Conservation (phyloP, 2,329 filamentous ascomycete species). For the Penicillium sp. region DNA sequence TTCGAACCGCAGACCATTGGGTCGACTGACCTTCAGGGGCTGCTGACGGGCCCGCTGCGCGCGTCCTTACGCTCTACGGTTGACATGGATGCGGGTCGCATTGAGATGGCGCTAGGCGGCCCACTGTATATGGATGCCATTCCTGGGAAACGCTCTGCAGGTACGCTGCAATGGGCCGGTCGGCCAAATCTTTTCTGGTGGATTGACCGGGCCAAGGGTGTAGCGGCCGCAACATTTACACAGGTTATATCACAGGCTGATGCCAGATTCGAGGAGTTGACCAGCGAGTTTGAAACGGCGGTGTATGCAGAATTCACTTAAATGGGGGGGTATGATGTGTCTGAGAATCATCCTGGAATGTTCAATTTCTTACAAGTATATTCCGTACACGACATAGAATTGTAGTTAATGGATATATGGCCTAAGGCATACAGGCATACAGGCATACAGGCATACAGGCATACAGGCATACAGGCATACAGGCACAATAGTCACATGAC, state of each 20-base stretch:
- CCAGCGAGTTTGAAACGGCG: slow-evolving; percentile 11
- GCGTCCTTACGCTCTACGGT: slow-evolving; percentile 1
- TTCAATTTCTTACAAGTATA: neutral
- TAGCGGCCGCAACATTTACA: slow-evolving; percentile 13
- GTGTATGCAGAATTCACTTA: slow-evolving; percentile 4
- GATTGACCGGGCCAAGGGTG: slow-evolving; percentile 14
- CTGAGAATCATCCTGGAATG: neutral
- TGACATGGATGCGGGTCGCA: slow-evolving; percentile 1
- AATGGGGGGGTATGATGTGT: neutral
- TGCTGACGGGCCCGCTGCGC: neutral
- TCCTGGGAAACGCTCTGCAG: slow-evolving; percentile 1
- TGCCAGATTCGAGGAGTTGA: slow-evolving; percentile 8
- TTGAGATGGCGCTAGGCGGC: slow-evolving; percentile 1
- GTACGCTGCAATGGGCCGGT: slow-evolving; percentile 16
- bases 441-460: too few species aligned
- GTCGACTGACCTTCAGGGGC: neutral
- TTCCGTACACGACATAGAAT: too few species aligned
- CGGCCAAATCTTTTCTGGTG: slow-evolving; percentile 20
- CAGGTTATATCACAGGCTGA: slow-evolving; percentile 18
- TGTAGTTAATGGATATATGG: neutral
- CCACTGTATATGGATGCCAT: neutral
- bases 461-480: neutral
- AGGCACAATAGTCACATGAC: neutral
- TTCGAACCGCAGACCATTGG: neutral
- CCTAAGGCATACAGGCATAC: neutral